These are phyloP conservation scores for Cenchrus fungigraminus DNA, from an alignment of 176 grass and related monocot species.

Conservation along the genomic window DNA sequence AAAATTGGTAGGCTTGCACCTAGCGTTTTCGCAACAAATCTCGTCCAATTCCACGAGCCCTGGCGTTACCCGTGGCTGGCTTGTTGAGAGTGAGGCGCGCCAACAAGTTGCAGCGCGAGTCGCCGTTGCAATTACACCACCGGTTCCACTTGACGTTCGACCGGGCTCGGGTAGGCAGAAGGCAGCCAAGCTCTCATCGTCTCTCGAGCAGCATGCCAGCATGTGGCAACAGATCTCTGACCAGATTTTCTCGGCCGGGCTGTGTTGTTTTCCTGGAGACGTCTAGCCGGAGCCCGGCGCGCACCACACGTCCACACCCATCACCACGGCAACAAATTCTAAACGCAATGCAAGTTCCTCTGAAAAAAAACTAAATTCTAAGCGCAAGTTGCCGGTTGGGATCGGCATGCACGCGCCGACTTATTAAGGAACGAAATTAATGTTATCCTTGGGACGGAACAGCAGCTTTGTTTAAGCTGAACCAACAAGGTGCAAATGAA, in stretches of 20 bases:
- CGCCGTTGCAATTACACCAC: conserved; percentile 35
- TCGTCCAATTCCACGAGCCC: conserved; percentile 25
- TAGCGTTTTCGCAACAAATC: background rate
- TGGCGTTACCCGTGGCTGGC: no score
- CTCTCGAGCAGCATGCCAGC: background rate
- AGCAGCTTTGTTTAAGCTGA: background rate
- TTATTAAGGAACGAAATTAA: conserved; percentile 25
- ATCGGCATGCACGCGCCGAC: conserved; percentile 11
- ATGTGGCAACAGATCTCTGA: conserved; percentile 13
- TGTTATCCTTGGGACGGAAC: background rate
- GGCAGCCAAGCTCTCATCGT: no score
- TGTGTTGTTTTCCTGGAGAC: conserved; percentile 22
- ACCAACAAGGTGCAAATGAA: background rate
- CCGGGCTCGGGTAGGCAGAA: background rate
- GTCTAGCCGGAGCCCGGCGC: background rate
- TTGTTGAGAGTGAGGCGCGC: background rate
- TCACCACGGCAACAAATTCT: background rate
- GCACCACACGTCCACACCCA: no score
- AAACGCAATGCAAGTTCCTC: background rate
- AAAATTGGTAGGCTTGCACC: no score
- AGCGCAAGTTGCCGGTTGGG: conserved; percentile 28
- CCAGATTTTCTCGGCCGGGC: conserved; percentile 30
- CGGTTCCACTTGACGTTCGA: conserved; percentile 18
- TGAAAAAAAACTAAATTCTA: no score
- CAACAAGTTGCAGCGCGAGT: conserved; percentile 10